Evolutionary conservation across 352 stramenopile species (phyloP), one percentile per base, ranked within the genome.

Genomic region (Aphanomyces stellatus): DNA sequence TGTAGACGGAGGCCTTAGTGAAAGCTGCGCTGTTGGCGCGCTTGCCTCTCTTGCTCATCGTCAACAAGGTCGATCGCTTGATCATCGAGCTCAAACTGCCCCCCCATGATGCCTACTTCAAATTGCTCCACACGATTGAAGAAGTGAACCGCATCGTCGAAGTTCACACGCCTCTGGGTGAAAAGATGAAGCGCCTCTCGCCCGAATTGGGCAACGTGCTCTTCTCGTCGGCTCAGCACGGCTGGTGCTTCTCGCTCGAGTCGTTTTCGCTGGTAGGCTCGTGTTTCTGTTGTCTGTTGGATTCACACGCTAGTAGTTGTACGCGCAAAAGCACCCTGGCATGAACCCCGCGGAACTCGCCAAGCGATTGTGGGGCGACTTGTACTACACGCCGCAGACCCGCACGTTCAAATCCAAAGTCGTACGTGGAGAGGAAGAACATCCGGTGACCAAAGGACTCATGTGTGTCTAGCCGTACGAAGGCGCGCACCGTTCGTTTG

Each of bases 61-160:
- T 99, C 41, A 99, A 98, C 76, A 99, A 99, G 76, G 85, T 99
- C 42, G 97, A 99, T 77, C 93, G 97, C 0, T 76, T 99, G 17
- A 98, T 99, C 71, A 88, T 99, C 27, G 98, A 99, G 74, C 82
- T 99, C 41, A 99, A 99, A 76, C 72, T 99, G 10, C 96, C 96
- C 5, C 97, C 97, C 0, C 78, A 83, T 6, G 98, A 99, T 77
- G 93, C 96, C 42, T 99, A 99, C 78, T 98, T 96, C 73, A 99
- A 99, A 77, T 73, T 99, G 33, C 72, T 95, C 33, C 84, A 99
- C 75, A 95, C 96, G 35, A 96, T 99, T 49, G 96, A 99, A 71
- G 88, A 97, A 60, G 84, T 99, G n/a, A 99, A 99, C 74, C 81
- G 78, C 0, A 79, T 98, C 42, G 81, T 99, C 43, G 75, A 80